These are phyloP conservation scores for Lachnellula occidentalis DNA, from an alignment of 2,329 filamentous ascomycete genomes.

Conservation along the genomic window DNA sequence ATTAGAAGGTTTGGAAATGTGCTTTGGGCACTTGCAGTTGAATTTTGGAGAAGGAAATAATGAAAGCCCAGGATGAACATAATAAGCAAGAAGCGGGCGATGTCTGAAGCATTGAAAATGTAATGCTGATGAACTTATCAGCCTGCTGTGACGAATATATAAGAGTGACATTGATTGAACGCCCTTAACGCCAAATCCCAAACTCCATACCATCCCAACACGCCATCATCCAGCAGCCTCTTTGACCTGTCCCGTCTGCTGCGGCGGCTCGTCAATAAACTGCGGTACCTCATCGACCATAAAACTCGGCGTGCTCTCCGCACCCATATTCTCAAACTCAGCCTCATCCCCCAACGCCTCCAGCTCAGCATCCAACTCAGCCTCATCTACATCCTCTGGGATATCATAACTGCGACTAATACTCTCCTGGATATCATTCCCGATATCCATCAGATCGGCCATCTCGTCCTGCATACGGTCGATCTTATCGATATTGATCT, in stretches of 20 bases:
- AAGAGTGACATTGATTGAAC: not conserved
- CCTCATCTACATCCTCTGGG: constrained; percentile 94
- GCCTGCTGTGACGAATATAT: not conserved
- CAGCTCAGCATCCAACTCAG: constrained; percentile 90
- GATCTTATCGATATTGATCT: constrained; percentile 96
- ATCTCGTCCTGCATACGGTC: constrained; percentile 98
- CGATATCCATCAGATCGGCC: constrained; percentile 95
- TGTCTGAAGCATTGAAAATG: no score
- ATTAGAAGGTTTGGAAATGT: no score
- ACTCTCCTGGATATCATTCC: constrained; percentile 96
- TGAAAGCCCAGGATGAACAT: no score
- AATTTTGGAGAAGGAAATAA: no score
- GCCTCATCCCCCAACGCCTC: constrained; percentile 92
- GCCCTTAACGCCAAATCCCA: not conserved
- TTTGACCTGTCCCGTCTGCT: constrained; percentile 68
- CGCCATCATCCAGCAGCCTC: constrained; percentile 58
- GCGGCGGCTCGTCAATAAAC: constrained; percentile 89
- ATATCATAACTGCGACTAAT: constrained; percentile 88
- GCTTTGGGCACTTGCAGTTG: no score
- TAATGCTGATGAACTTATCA: no score
- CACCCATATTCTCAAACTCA: constrained; percentile 67
- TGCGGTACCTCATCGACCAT: constrained; percentile 82
- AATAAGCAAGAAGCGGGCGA: no score
- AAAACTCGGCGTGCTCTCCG: constrained; percentile 67
- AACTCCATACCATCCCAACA: not conserved